Conservation (phyloP, 2,329 filamentous ascomycete genomes). For the Talaromyces rugulosus region DNA sequence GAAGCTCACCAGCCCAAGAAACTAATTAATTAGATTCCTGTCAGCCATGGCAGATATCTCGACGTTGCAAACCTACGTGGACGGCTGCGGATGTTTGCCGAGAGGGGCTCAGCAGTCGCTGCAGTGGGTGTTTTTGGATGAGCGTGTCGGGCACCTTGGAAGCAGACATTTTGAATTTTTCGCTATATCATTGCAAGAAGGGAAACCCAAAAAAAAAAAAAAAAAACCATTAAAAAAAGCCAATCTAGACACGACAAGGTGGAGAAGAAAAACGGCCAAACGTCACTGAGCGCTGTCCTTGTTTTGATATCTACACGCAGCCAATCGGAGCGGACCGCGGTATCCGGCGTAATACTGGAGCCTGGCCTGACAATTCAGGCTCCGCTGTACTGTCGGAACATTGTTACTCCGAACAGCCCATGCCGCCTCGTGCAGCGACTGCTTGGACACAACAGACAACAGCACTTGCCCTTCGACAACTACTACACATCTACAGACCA, state of each 20-base stretch:
- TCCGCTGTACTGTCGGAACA: not conserved
- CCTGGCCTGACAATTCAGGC: not conserved
- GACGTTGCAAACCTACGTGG: conserved; percentile 31
- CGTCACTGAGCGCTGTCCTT: not conserved
- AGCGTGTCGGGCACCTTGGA: conserved; percentile 17
- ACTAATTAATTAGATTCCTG: conserved; percentile 19
- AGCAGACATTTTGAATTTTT: conserved; percentile 5
- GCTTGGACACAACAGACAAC: not conserved
- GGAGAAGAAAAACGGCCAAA: not conserved
- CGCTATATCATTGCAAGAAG: too few species aligned
- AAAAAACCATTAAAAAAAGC: not conserved
- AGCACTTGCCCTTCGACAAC: not conserved
- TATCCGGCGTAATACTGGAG: not conserved
- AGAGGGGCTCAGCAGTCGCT: conserved; percentile 40
- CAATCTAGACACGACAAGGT: not conserved
- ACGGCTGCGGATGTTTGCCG: conserved; percentile 39
- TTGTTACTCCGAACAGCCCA: not conserved
- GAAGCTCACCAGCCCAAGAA: conserved; percentile 39
- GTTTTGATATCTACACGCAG: not conserved
- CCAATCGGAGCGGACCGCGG: conserved; percentile 1
- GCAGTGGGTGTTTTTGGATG: conserved; percentile 37
- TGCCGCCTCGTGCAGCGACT: not conserved
- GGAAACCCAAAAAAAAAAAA: not conserved
- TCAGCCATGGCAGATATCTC: conserved; percentile 17
- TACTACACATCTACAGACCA: not conserved